Evolutionary conservation across 1,139 yeast species (phyloP).

Genomic region (Yamadazyma triangularis): DNA sequence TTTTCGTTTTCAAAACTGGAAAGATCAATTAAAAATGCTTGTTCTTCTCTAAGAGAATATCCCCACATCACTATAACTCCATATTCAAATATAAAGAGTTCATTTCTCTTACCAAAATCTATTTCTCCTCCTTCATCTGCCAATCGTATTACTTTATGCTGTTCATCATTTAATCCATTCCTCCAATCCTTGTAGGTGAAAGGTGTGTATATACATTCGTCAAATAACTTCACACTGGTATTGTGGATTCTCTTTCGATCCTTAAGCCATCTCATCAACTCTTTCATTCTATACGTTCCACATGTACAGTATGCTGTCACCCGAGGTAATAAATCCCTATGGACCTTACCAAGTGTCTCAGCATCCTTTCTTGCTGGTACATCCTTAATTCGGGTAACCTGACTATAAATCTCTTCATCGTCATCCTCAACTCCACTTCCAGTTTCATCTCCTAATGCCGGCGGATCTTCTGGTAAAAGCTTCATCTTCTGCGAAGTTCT

Average conservation of each 20-base stretch:
- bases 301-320: conserved; percentile 97
- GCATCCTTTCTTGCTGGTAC: conserved; percentile 95
- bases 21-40: conserved; percentile 73
- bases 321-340: conserved; percentile 76
- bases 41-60: conserved; percentile 77
- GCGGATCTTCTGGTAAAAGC: conserved; percentile 77
- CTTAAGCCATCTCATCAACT: conserved; percentile 76
- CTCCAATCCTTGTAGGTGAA: conserved; percentile 82
- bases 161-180: conserved; percentile 34
- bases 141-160: conserved; percentile 53
- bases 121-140: conserved; percentile 96
- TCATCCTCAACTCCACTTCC: conserved; percentile 19
- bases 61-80: conserved; percentile 98
- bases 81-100: conserved; percentile 84
- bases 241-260: conserved; percentile 72
- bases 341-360: conserved; percentile 85
- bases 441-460: conserved; percentile 21
- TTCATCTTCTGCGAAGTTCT: conserved; percentile 85
- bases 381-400: conserved; percentile 79
- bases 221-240: conserved; percentile 81
- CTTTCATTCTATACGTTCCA: conserved; percentile 86
- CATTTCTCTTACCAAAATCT: conserved; percentile 74
- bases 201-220: conserved; percentile 91
- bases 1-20: conserved; percentile 90
- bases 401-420: conserved; percentile 62